Conservation (phyloP, 2,329 filamentous ascomycete species). For the Trichoderma arundinaceum region DNA sequence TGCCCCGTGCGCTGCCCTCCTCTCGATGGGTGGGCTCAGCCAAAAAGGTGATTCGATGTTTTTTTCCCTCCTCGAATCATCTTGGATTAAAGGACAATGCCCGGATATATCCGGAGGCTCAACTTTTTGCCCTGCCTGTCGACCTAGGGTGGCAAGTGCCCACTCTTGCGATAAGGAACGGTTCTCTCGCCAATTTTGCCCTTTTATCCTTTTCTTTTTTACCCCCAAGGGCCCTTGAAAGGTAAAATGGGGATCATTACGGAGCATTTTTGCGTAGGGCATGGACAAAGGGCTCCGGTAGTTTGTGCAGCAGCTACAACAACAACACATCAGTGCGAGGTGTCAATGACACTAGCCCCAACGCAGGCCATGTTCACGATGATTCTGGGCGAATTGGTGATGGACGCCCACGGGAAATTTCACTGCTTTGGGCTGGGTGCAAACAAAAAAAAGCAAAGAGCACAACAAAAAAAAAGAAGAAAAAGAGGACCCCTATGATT, state of each 20-base stretch:
- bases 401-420: background rate
- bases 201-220: background rate
- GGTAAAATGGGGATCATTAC: slow-evolving; percentile 1
- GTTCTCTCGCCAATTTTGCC: background rate
- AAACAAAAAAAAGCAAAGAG: background rate
- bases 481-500: slow-evolving; percentile 41
- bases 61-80: slow-evolving; percentile 6
- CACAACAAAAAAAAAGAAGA: background rate
- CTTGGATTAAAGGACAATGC: slow-evolving; percentile 5
- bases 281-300: background rate
- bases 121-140: slow-evolving; percentile 21
- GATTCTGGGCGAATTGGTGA: slow-evolving; percentile 5
- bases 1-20: slow-evolving; percentile 11
- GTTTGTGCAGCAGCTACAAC: background rate
- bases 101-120: slow-evolving; percentile 30
- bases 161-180: too few species aligned
- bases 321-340: background rate
- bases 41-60: slow-evolving; percentile 9
- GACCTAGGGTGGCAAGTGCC: background rate
- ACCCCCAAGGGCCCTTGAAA: background rate
- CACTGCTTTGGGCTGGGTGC: background rate
- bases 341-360: slow-evolving; percentile 15
- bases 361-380: slow-evolving; percentile 2
- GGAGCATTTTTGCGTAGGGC: background rate
- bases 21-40: background rate